Conservation (phyloP, 805 yeast genomes). For the Candida taoyuanica region DNA sequence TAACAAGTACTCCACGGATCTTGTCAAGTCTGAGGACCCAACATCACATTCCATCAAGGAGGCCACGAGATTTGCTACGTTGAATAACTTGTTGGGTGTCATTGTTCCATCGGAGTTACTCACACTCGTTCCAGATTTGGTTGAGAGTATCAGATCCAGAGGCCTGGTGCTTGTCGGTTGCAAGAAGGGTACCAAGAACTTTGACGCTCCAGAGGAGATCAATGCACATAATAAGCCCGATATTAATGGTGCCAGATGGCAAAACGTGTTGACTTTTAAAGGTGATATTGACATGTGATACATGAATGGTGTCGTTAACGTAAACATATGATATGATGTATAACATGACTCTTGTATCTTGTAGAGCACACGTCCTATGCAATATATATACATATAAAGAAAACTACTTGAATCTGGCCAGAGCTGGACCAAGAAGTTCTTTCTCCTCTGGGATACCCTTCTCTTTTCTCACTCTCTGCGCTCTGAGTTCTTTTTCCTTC, state of each 20-base stretch:
- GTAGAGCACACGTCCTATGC: not conserved
- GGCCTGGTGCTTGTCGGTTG: conserved; percentile 84
- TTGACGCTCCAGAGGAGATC: conserved; percentile 11
- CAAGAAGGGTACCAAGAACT: conserved; percentile 31
- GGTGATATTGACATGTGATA: conserved; percentile 48
- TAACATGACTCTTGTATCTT: too few species aligned
- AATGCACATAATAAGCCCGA: conserved; percentile 14
- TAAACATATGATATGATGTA: conserved; percentile 1
- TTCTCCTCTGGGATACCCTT: conserved; percentile 49
- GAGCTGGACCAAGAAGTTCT: conserved; percentile 36
- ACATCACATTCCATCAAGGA: conserved; percentile 70
- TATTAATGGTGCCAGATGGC: conserved; percentile 64
- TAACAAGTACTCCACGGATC: conserved; percentile 33
- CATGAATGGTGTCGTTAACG: not conserved
- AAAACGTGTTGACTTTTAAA: conserved; percentile 60
- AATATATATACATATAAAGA: not conserved
- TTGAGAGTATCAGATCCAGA: conserved; percentile 67
- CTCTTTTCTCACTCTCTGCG: conserved; percentile 40
- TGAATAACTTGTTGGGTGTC: conserved; percentile 81
- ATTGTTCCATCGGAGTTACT: conserved; percentile 70
- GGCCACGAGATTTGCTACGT: conserved; percentile 73
- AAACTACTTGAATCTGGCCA: conserved; percentile 32
- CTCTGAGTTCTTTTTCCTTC: conserved; percentile 68
- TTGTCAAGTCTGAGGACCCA: conserved; percentile 32
- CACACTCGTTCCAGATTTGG: conserved; percentile 67